Evolutionary conservation across 192 early-diverging fungal genomes (phyloP).

Genomic region (Gonapodya prolifera): DNA sequence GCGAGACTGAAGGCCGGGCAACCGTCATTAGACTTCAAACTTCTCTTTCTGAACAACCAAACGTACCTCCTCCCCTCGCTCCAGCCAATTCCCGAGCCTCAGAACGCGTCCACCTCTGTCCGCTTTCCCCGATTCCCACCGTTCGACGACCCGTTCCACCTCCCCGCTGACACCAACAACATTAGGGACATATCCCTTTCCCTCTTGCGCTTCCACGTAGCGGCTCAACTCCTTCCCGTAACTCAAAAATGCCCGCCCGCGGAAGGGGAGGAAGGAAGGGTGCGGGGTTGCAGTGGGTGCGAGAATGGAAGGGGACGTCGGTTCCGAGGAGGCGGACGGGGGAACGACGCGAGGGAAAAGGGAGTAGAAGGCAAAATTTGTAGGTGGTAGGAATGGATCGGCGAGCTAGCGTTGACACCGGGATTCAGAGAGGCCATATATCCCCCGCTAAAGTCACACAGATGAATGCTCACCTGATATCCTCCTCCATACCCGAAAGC

Average conservation of each 20-base stretch:
- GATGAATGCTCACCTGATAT: neutral
- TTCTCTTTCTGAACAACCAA: too few species aligned
- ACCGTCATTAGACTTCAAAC: too few species aligned
- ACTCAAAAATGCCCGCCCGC: neutral
- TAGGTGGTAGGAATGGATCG: neutral
- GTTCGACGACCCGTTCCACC: neutral
- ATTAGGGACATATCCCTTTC: neutral
- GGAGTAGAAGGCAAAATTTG: neutral
- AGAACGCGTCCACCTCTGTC: neutral
- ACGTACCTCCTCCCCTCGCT: neutral
- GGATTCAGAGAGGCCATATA: too few species aligned
- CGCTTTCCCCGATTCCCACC: neutral
- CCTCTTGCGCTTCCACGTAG: neutral
- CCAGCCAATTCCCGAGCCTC: neutral
- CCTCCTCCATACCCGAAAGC: neutral
- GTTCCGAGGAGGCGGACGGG: neutral
- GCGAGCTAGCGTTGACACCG: neutral
- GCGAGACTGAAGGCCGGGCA: neutral
- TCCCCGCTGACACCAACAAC: neutral
- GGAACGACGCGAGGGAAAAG: neutral
- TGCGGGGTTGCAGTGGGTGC: neutral
- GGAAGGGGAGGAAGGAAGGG: neutral
- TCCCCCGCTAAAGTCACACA: too few species aligned
- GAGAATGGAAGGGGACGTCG: neutral
- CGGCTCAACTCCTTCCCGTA: neutral